Base-by-base conservation (phyloP, 352 stramenopile genomes). In the Plasmopara viticola region DNA sequence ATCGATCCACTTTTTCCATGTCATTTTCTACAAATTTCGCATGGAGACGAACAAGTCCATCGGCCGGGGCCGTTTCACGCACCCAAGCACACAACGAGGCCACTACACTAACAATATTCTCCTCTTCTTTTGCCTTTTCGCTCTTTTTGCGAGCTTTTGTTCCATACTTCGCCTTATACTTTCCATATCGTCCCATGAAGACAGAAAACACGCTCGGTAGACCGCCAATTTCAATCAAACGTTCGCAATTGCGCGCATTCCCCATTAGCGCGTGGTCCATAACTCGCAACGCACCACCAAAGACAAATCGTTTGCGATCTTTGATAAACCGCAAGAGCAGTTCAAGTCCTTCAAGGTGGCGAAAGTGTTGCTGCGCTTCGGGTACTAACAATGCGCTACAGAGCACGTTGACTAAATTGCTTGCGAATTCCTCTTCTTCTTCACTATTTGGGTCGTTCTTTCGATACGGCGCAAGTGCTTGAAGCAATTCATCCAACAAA, bases 361-460 rank as follows among this genome's bases (percentile, higher is more conserved):
- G 76, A 53, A 86, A 87, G 9, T 76, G 73, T 33, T 58, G 57
- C 53, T 89, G 75, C 13, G 71, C 74, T 18, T 65, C 53, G 0
- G 61, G 51, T 3, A 78, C 48, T 47, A 70, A 64, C 58, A 98
- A 58, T 20, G 83, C 75, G 14, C 89, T 90, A 55, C 78, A 90
- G 7, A 97, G 64, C 33, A 73, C 53, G 57, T 96, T 83, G 59
- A 97, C 91, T 13, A 97, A 58, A 60, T 98, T 98, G 50, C 97
- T 87, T 1, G 97, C 70, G 14, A 93, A 84, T 64, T 98, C 94
- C 48, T 96, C 83, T 66, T 97, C 87, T 48, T 95, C 81, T 0
- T 84, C 70, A 45, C 39, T 73, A 18, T 41, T 43, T 1, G 92
- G 87, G 46, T 96, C 74, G 44, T 72, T 75, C 56, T 96, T 96